phyloP scores from a whole-genome alignment of 2,329 filamentous ascomycete genomes.

The Ceratocystis colombiana region DNA sequence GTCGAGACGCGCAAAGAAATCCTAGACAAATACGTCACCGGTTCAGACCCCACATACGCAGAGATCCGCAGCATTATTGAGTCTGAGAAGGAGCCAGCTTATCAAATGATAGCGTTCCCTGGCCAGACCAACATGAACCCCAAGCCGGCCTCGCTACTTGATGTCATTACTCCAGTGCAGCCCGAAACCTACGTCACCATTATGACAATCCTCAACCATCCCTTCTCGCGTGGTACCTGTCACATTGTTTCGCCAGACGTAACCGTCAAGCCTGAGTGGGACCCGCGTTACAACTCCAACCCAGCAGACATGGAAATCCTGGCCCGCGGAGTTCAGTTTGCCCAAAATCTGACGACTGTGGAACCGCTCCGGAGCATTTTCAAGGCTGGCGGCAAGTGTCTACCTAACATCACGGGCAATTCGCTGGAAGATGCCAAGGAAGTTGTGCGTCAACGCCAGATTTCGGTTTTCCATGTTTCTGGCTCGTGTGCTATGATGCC shows the following conservation, averaged over 20 bases:
- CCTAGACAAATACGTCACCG: conserved; percentile 27
- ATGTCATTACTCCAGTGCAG: conserved; percentile 30
- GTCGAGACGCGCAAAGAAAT: conserved; percentile 28
- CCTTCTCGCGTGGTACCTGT: conserved; percentile 49
- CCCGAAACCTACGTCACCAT: conserved; percentile 41
- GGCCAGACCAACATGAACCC: conserved; percentile 30
- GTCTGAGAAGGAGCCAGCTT: conserved; percentile 30
- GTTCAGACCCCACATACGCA: conserved; percentile 27
- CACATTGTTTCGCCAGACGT: conserved; percentile 43
- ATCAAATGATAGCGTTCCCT: conserved; percentile 33
- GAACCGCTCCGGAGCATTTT: conserved; percentile 37
- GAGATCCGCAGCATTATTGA: conserved; percentile 31
- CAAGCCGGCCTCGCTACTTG: conserved; percentile 27
- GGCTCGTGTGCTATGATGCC: conserved; percentile 45
- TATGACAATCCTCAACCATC: conserved; percentile 49
- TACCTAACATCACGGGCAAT: conserved; percentile 31
- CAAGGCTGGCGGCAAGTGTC: conserved; percentile 31
- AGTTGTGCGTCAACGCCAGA: conserved; percentile 32
- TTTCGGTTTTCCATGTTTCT: conserved; percentile 39
- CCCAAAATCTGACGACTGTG: conserved; percentile 34
- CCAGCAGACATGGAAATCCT: conserved; percentile 48
- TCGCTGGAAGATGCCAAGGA: conserved; percentile 33
- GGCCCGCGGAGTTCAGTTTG: conserved; percentile 37
- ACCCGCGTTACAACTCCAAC: conserved; percentile 47
- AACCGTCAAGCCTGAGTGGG: conserved; percentile 39